phyloP scores from a whole-genome alignment of 2,329 filamentous ascomycete species.

The Botrytis fabae region DNA sequence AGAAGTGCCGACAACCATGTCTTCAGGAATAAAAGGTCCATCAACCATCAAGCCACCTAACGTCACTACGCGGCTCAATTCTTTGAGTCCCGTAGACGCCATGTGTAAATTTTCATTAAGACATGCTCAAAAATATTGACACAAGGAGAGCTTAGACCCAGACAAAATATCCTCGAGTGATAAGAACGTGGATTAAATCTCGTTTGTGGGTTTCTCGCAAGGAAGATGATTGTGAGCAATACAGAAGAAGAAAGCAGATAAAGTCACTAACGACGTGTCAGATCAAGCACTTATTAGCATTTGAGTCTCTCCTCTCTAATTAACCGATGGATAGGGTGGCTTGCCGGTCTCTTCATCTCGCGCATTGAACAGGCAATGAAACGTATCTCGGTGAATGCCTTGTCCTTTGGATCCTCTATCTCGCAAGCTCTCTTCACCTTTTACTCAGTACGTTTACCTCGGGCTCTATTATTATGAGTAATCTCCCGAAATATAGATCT shows the following conservation, averaged over 20 bases:
- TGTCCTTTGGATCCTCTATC: too few relatives aligned
- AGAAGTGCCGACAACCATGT: slow-evolving; percentile 47
- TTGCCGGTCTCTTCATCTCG: slow-evolving; percentile 87
- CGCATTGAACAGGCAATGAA: slow-evolving; percentile 76
- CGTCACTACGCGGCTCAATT: background rate
- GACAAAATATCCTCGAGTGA: background rate
- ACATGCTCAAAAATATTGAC: slow-evolving; percentile 20
- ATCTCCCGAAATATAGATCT: slow-evolving; percentile 7
- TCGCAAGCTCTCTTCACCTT: too few relatives aligned
- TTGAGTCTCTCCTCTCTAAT: background rate
- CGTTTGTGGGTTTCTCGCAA: slow-evolving; percentile 34
- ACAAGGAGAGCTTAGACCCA: background rate
- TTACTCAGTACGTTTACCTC: background rate
- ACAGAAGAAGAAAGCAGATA: background rate
- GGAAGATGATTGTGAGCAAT: background rate
- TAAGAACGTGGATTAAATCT: slow-evolving; percentile 38
- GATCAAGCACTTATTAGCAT: background rate
- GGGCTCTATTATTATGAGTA: background rate
- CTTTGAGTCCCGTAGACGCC: slow-evolving; percentile 15
- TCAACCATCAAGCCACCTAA: slow-evolving; percentile 30
- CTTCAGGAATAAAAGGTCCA: slow-evolving; percentile 41
- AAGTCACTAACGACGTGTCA: background rate
- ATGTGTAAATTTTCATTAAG: slow-evolving; percentile 25
- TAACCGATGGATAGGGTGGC: slow-evolving; percentile 50
- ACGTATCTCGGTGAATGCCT: background rate